Conservation (phyloP, 2,329 filamentous ascomycete species). For the Penicillium aurantiogriseum region DNA sequence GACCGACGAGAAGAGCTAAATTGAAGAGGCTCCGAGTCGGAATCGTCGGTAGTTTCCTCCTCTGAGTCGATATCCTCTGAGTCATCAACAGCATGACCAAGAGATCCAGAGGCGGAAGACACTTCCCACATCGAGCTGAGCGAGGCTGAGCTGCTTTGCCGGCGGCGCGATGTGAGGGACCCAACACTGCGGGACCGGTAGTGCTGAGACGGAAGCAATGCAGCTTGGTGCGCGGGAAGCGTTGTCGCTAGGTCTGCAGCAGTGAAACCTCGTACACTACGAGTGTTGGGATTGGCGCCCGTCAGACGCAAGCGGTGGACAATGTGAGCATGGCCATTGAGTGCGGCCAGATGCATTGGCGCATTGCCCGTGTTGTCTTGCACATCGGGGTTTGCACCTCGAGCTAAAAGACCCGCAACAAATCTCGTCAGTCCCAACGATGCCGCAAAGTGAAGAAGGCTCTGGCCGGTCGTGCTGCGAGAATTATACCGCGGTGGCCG, state of each 20-base stretch:
- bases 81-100: conserved; percentile 45
- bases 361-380: conserved; percentile 78
- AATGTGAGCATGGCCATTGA: conserved; percentile 73
- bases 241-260: conserved; percentile 70
- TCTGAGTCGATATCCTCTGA: conserved; percentile 36
- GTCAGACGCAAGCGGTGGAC: conserved; percentile 70
- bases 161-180: conserved; percentile 54
- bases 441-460: conserved; percentile 76
- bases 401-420: conserved; percentile 71
- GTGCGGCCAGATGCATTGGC: conserved; percentile 75
- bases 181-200: conserved; percentile 65
- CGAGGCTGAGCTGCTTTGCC: conserved; percentile 63
- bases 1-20: conserved; percentile 36
- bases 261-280: conserved; percentile 68
- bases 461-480: conserved; percentile 66
- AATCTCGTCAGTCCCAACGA: conserved; percentile 73
- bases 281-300: conserved; percentile 68
- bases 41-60: conserved; percentile 26
- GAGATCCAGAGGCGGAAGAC: conserved; percentile 46
- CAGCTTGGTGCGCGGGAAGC: conserved; percentile 61
- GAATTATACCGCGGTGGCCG: conserved; percentile 67
- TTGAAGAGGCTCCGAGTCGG: conserved; percentile 22
- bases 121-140: conserved; percentile 66
- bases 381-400: conserved; percentile 73
- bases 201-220: conserved; percentile 62